phyloP scores from a whole-genome alignment of 257 asterid genomes.

The Leptodermis oblonga region DNA sequence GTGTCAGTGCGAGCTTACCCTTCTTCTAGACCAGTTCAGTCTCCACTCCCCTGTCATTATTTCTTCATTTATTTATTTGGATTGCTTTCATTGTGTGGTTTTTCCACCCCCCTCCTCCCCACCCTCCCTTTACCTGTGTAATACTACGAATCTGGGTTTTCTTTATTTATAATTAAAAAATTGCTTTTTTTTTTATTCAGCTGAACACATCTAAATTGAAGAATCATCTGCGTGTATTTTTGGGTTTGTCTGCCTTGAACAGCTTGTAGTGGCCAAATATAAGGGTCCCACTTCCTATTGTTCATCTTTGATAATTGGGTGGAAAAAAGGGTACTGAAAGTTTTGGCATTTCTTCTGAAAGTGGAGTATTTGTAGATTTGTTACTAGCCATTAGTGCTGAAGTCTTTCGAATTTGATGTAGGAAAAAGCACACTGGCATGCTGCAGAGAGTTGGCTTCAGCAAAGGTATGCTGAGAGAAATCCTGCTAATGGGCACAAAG shows the following conservation, averaged over 20 bases:
- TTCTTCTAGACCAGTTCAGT: conserved; percentile 63
- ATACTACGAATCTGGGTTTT: too few relatives aligned
- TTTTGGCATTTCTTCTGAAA: too few relatives aligned
- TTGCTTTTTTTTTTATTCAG: neutral
- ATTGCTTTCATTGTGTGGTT: too few relatives aligned
- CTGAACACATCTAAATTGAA: too few relatives aligned
- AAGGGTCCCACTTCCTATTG: too few relatives aligned
- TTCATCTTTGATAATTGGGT: neutral
- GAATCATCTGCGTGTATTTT: too few relatives aligned
- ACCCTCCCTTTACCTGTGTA: too few relatives aligned
- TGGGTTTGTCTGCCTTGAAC: too few relatives aligned
- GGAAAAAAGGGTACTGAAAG: too few relatives aligned
- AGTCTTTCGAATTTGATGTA: conserved; percentile 26
- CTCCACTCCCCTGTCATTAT: neutral
- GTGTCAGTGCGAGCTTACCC: conserved; percentile 70
- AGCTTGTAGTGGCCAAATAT: too few relatives aligned
- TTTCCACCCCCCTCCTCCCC: too few relatives aligned
- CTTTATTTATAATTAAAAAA: neutral
- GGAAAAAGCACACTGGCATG: conserved; percentile 53
- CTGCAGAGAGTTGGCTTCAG: conserved; percentile 67
- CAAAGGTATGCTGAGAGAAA: conserved; percentile 41
- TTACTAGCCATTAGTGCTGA: neutral
- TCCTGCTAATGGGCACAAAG: conserved; percentile 32
- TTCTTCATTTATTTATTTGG: too few relatives aligned
- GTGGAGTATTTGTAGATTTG: neutral